phyloP scores from a whole-genome alignment of 176 grass and related monocot species.

The Stipa capillata region DNA sequence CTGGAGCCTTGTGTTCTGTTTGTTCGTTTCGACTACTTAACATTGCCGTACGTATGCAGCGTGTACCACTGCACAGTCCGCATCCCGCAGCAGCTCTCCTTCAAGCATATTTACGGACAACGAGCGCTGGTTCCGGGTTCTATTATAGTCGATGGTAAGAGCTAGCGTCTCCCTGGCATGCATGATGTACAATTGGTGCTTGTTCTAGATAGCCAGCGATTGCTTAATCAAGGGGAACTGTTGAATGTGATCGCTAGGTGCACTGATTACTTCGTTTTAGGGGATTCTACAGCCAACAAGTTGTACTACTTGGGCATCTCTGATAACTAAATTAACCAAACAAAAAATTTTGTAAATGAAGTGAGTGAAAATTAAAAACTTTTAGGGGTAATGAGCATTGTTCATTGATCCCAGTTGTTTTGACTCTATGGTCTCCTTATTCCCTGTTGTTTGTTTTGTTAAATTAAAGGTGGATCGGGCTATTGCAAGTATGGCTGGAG shows the following conservation, averaged over 20 bases:
- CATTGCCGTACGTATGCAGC: constrained; percentile 23
- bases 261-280: background rate
- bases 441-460: constrained; percentile 13
- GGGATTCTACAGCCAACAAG: background rate
- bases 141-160: constrained; percentile 82
- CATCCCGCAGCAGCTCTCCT: constrained; percentile 40
- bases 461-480: constrained; percentile 87
- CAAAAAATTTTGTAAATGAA: too few species aligned
- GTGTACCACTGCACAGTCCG: constrained; percentile 15
- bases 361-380: too few species aligned
- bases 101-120: constrained; percentile 62
- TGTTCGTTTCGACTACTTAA: background rate
- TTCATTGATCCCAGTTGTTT: background rate
- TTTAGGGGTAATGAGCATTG: background rate
- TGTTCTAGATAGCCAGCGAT: background rate
- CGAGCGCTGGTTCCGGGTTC: constrained; percentile 56
- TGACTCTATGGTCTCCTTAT: background rate
- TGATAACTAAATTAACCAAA: too few species aligned
- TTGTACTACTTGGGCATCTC: background rate
- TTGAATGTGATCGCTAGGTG: background rate
- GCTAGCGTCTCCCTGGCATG: background rate
- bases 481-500: constrained; percentile 99
- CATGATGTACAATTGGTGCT: background rate
- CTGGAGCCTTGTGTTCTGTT: background rate
- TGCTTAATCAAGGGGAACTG: background rate